Evolutionary conservation across 106 monocot genomes (phyloP).

Genomic region (Agapanthus africanus): DNA sequence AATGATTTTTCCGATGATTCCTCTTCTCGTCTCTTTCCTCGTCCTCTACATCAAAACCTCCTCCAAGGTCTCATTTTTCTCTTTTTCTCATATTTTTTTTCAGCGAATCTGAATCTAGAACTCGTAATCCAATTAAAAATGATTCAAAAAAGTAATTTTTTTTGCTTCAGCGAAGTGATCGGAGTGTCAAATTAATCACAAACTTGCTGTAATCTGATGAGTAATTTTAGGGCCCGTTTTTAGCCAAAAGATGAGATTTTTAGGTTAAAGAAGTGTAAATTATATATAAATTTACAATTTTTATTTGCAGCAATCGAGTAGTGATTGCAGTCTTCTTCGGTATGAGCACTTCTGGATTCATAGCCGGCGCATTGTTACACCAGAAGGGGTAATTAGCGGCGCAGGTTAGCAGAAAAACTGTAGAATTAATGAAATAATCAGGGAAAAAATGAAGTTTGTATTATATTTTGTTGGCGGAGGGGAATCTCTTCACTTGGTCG

Average conservation of each 20-base stretch:
- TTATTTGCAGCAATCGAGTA: conserved; percentile 28
- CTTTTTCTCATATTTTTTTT: background rate
- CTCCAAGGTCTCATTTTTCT: conserved; percentile 26
- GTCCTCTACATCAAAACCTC: conserved; percentile 32
- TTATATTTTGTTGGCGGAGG: too few relatives aligned
- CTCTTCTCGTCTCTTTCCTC: conserved; percentile 36
- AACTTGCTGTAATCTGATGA: background rate
- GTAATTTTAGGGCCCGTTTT: background rate
- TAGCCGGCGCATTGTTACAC: conserved; percentile 87
- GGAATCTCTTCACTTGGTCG: too few relatives aligned
- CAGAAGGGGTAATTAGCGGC: conserved; percentile 52
- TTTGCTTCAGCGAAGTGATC: background rate
- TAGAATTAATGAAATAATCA: too few relatives aligned
- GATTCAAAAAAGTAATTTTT: background rate
- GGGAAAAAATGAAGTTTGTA: too few relatives aligned
- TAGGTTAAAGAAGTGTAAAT: background rate
- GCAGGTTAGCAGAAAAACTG: conserved; percentile 67
- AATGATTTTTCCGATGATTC: conserved; percentile 36
- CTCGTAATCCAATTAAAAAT: background rate
- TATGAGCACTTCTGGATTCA: conserved; percentile 61
- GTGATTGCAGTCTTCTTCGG: conserved; percentile 69
- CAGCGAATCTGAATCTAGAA: background rate
- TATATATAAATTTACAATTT: background rate
- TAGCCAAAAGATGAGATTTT: background rate
- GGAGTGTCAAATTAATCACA: background rate